Percentiles rank a stretch among this genome's conserved stretches.
Conservation (phyloP, 2,329 filamentous ascomycete genomes). For the Pestalotiopsis sp. region DNA sequence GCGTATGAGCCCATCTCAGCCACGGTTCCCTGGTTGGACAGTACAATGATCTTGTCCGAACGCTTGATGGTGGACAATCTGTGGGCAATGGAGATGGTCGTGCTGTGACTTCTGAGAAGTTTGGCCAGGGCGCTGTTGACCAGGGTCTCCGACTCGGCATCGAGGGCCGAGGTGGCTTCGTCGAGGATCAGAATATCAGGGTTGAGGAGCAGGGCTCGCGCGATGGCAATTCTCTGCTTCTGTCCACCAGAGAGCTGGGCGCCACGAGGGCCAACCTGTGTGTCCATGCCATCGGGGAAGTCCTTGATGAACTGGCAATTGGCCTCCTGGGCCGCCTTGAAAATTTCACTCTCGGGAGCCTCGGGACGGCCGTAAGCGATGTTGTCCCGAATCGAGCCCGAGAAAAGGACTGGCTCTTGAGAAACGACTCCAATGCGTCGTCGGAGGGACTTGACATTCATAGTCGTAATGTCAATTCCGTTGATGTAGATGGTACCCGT, state of each 20-base stretch:
- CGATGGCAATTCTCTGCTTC: slow-evolving; percentile 97
- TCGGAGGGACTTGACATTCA: slow-evolving; percentile 93
- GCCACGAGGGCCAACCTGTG: slow-evolving; percentile 87
- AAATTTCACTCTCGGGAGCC: slow-evolving; percentile 79
- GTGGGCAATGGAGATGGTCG: slow-evolving; percentile 97
- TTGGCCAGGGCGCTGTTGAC: slow-evolving; percentile 88
- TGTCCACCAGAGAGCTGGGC: slow-evolving; percentile 95
- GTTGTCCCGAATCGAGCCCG: slow-evolving; percentile 82
- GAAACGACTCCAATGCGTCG: slow-evolving; percentile 93
- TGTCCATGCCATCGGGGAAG: slow-evolving; percentile 94
- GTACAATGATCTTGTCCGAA: slow-evolving; percentile 91
- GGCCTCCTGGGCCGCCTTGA: slow-evolving; percentile 84
- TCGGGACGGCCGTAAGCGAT: slow-evolving; percentile 88
- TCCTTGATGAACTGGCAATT: slow-evolving; percentile 98
- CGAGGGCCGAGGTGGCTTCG: slow-evolving; percentile 92
- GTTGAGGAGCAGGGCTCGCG: slow-evolving; percentile 89
- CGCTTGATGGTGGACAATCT: slow-evolving; percentile 95
- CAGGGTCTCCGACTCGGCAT: slow-evolving; percentile 94
- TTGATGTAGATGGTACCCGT: slow-evolving; percentile 80
- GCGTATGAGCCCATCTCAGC: slow-evolving; percentile 88
- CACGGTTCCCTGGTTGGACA: slow-evolving; percentile 83
- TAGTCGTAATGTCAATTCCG: slow-evolving; percentile 76
- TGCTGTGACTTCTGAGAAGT: slow-evolving; percentile 84
- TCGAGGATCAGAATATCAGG: slow-evolving; percentile 97
- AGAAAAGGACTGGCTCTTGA: slow-evolving; percentile 93